Evolutionary conservation across 2,329 filamentous ascomycete genomes (phyloP).

Genomic region (Stylonectria norvegica): DNA sequence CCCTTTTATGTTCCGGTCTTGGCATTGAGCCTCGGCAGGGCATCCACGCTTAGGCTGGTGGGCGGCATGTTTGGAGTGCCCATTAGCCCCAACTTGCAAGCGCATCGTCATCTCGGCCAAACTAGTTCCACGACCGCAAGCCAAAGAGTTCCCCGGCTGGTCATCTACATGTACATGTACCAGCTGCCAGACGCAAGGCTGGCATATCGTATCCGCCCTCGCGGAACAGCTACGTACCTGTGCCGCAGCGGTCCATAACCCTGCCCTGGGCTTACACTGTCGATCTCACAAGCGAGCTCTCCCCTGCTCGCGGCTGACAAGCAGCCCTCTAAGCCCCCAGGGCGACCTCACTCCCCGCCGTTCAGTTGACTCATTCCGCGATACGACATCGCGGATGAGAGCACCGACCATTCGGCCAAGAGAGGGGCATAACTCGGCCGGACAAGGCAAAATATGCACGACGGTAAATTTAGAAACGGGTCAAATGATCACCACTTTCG

Average conservation of each 20-base stretch:
- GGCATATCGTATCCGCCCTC: slow-evolving; percentile 17
- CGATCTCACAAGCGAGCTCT: slow-evolving; percentile 16
- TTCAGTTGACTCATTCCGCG: slow-evolving; percentile 14
- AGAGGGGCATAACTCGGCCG: slow-evolving; percentile 18
- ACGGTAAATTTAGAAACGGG: slow-evolving; percentile 23
- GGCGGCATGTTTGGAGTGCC: slow-evolving; percentile 15
- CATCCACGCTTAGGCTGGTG: slow-evolving; percentile 15
- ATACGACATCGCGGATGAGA: slow-evolving; percentile 20
- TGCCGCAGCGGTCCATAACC: slow-evolving; percentile 4
- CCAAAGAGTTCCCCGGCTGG: background rate
- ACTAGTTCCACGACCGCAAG: slow-evolving; percentile 1
- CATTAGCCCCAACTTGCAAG: slow-evolving; percentile 12
- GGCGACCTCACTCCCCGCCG: slow-evolving; percentile 14
- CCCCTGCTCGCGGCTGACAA: slow-evolving; percentile 16
- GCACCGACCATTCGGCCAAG: slow-evolving; percentile 27
- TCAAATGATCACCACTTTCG: slow-evolving; percentile 15
- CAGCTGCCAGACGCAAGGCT: slow-evolving; percentile 3
- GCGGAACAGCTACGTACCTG: slow-evolving; percentile 9
- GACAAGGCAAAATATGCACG: slow-evolving; percentile 22
- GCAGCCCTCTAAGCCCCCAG: slow-evolving; percentile 7
- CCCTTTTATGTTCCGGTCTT: background rate
- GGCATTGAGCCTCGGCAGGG: slow-evolving; percentile 15
- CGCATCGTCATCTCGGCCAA: background rate
- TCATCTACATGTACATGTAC: slow-evolving; percentile 5
- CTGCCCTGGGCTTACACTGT: slow-evolving; percentile 20